phyloP scores from a whole-genome alignment of 768 basidiomycete species.

The Rhodotorula graminis region DNA sequence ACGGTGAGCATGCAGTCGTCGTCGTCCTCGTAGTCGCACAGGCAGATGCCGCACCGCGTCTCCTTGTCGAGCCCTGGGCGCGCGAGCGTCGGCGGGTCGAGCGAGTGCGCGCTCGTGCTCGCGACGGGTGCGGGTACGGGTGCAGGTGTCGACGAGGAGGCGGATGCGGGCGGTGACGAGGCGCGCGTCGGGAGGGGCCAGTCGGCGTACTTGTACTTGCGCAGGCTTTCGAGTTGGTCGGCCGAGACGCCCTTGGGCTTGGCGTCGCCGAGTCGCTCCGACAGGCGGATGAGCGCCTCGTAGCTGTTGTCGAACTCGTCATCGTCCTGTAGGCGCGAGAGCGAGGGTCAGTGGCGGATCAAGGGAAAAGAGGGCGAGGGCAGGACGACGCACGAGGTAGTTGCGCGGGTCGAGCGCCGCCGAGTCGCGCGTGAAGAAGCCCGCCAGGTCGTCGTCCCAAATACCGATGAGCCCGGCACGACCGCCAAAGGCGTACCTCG shows the following conservation, averaged over 20 bases:
- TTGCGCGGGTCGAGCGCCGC: constrained; percentile 27
- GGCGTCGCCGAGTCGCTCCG: constrained; percentile 37
- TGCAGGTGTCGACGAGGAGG: no score
- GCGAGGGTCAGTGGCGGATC: not conserved
- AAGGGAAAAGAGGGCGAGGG: no score
- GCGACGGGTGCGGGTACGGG: not conserved
- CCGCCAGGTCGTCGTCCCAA: constrained; percentile 23
- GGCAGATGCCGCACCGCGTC: constrained; percentile 24
- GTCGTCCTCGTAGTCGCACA: constrained; percentile 37
- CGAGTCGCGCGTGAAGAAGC: constrained; percentile 8
- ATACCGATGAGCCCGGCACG: not conserved
- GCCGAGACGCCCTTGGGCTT: constrained; percentile 32
- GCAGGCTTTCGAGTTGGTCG: constrained; percentile 14
- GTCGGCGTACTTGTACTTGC: constrained; percentile 18
- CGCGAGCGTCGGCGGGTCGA: constrained; percentile 10
- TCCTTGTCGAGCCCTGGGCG: constrained; percentile 31
- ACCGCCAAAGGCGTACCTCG: not conserved
- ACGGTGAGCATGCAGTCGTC: constrained; percentile 23
- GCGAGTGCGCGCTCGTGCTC: constrained; percentile 6
- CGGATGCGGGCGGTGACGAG: not conserved
- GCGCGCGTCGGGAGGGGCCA: constrained; percentile 14
- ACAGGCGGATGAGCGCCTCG: constrained; percentile 38
- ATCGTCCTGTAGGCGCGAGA: constrained; percentile 22
- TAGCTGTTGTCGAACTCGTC: constrained; percentile 38
- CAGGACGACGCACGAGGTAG: constrained; percentile 22